Conservation (phyloP, 805 yeast species). For the Ogataea pini region DNA sequence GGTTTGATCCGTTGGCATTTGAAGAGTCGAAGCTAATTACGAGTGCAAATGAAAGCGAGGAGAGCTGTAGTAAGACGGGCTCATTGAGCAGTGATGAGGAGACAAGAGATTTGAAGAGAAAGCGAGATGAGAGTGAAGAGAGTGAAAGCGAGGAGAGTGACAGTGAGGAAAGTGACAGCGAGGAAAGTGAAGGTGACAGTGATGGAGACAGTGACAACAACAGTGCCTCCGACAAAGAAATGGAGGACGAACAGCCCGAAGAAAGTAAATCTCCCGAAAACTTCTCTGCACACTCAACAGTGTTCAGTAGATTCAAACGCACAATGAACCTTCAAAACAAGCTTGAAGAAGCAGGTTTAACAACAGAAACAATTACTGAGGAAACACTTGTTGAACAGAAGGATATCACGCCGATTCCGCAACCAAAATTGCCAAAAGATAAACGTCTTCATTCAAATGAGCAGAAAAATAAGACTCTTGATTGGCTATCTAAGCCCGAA, state of each 20-base stretch:
- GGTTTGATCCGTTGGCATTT: conserved; percentile 54
- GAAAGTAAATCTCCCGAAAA: no score
- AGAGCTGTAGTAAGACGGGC: neutral
- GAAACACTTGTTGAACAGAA: conserved; percentile 35
- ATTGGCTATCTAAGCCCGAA: conserved; percentile 70
- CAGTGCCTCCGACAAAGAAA: neutral
- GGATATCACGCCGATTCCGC: conserved; percentile 77
- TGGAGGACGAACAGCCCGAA: neutral
- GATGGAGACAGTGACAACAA: no score
- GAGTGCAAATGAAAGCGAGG: neutral
- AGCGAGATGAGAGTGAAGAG: neutral
- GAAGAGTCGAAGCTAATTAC: conserved; percentile 22
- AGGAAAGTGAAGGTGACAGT: conserved; percentile 11
- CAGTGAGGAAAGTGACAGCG: conserved; percentile 14
- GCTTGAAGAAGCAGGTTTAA: conserved; percentile 18
- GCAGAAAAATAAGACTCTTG: conserved; percentile 40
- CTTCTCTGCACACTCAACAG: conserved; percentile 50
- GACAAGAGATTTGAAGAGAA: neutral
- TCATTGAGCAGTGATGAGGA: neutral
- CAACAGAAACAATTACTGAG: conserved; percentile 23
- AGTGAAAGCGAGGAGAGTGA: conserved; percentile 15
- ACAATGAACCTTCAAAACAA: conserved; percentile 33
- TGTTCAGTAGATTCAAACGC: conserved; percentile 55
- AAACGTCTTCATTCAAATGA: conserved; percentile 38
- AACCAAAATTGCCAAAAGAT: conserved; percentile 69